Evolutionary conservation across 306 rosid species (phyloP).

Genomic region (Spatholobus suberectus): DNA sequence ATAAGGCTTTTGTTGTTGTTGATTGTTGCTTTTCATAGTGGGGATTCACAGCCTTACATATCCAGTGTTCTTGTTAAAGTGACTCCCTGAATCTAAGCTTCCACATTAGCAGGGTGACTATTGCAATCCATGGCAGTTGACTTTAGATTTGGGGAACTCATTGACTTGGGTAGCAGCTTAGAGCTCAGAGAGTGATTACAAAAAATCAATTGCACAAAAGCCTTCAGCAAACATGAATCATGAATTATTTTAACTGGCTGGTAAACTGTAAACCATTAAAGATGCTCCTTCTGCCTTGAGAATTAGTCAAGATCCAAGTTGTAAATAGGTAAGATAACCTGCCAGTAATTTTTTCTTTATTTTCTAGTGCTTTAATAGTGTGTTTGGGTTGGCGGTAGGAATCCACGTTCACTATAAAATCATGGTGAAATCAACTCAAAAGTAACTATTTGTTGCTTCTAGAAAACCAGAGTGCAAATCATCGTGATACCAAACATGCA

Average conservation of each 20-base stretch:
- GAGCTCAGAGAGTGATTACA: not conserved
- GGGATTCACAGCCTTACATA: not conserved
- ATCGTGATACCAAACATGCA: too few relatives aligned
- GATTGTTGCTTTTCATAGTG: constrained; percentile 29
- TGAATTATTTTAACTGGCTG: not conserved
- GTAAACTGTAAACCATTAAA: not conserved
- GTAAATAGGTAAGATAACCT: not conserved
- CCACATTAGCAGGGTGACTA: not conserved
- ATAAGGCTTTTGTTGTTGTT: not conserved
- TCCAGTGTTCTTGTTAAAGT: constrained; percentile 21
- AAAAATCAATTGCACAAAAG: constrained; percentile 14
- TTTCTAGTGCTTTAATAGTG: not conserved
- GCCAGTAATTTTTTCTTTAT: not conserved
- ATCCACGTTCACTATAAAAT: too few relatives aligned
- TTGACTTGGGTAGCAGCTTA: not conserved
- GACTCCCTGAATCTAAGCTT: constrained; percentile 15
- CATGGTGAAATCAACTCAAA: too few relatives aligned
- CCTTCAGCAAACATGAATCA: constrained; percentile 6
- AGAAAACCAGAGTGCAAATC: too few relatives aligned
- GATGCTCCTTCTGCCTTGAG: constrained; percentile 17
- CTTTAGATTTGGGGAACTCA: not conserved
- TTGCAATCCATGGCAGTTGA: not conserved
- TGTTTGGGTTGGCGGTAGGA: too few relatives aligned
- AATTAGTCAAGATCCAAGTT: constrained; percentile 23
- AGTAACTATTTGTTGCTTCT: too few relatives aligned